Evolutionary conservation across 192 early-diverging fungal species (phyloP), one percentile per base, ranked within the genome.

Genomic region (Linnemannia exigua): DNA sequence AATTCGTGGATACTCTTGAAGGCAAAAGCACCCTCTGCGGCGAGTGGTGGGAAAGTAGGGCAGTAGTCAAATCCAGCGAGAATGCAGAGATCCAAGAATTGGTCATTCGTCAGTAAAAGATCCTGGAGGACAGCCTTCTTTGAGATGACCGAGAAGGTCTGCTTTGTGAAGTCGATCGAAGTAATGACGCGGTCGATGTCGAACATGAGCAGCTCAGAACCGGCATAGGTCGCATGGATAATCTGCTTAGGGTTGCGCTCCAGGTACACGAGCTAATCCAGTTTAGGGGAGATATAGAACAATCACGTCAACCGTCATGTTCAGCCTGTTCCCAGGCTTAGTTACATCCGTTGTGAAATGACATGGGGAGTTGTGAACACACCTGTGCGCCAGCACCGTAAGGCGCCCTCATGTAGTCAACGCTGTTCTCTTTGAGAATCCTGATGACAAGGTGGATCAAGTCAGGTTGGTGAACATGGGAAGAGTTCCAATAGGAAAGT

Each of bases 361-460:
- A 31, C 9, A 63, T 3, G 12, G 28, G 11, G 22, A 14, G 12
- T 31, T 63, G 58, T 25, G 31, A 35, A 48, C 35, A 74, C 88
- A 91, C 91, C 87, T 96, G 95, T 67, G 91, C 94, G 90, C 94
- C 95, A 33, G 94, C 89, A 46, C 92, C 93, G 79, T 96, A 96
- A 48, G 95, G 95, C 28, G 95, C 95, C 36, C 95, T 93, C 76
- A 96, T 92, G 75, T 90, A 94, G 78, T 97, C 95, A 41, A 93
- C 88, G 11, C 91, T 90, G 67, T 94, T 87, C 63, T 90, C 90
- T 50, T 90, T 89, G 63, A 97, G 90, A 20, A 96, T 93, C 61
- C 91, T 89, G 87, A 96, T 91, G 25, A 95, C 93, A 52, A 89
- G 90, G 75, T 92, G 91, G 36, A 94, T 68, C 74, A 95, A 72